These are phyloP conservation scores for Mucuna pruriens DNA, from an alignment of 306 rosid genomes.

Conservation along the genomic window DNA sequence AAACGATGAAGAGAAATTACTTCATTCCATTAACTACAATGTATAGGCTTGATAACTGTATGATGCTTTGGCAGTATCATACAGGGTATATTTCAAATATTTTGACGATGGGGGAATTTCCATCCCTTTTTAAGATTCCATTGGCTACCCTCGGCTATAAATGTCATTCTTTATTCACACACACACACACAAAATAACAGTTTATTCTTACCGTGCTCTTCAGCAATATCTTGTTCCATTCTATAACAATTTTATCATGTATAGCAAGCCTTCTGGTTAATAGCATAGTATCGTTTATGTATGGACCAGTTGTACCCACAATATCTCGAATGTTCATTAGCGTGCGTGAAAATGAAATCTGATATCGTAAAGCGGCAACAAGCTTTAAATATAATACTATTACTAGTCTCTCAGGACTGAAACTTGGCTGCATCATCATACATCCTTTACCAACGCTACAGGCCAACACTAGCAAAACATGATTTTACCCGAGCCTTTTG, in stretches of 20 bases:
- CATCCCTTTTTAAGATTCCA: constrained; percentile 29
- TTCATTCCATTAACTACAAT: constrained; percentile 59
- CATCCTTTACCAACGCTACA: not conserved
- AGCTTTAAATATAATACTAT: not conserved
- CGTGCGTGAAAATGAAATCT: not conserved
- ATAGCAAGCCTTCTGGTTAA: constrained; percentile 14
- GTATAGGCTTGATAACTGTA: constrained; percentile 53
- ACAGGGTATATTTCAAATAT: constrained; percentile 36
- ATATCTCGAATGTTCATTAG: not conserved
- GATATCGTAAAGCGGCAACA: constrained; percentile 5
- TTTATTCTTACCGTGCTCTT: constrained; percentile 25
- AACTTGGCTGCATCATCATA: constrained; percentile 18
- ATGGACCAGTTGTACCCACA: constrained; percentile 7
- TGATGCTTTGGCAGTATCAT: constrained; percentile 38
- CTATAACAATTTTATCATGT: not conserved
- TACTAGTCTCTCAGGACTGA: not conserved
- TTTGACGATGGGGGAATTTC: constrained; percentile 43
- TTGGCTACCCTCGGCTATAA: constrained; percentile 28
- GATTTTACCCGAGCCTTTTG: constrained; percentile 3
- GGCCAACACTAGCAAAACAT: constrained; percentile 14
- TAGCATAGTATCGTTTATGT: constrained; percentile 27
- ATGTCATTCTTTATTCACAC: constrained; percentile 43
- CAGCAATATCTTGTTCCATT: constrained; percentile 14
- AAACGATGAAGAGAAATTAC: constrained; percentile 72
- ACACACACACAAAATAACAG: constrained; percentile 2